A percentile compares a stretch with the other conserved stretches of the same genome.
Evolutionary conservation across 2,329 filamentous ascomycete species (phyloP).

Genomic region (Tympanopsis confertula): DNA sequence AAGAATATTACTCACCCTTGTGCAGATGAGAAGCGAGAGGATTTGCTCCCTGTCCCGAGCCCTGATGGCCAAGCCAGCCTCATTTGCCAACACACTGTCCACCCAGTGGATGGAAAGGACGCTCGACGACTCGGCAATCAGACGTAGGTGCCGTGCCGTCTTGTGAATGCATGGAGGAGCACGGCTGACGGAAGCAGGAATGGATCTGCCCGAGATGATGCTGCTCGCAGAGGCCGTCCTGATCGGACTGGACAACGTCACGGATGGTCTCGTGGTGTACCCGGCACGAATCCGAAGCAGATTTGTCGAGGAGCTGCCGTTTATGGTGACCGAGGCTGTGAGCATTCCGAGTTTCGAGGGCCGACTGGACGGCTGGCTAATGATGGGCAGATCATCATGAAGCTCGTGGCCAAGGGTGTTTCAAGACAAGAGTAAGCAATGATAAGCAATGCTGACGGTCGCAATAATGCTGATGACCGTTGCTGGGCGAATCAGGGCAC

Average conservation of each 20-base stretch:
- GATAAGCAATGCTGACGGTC: not conserved
- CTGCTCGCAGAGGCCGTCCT: constrained; percentile 58
- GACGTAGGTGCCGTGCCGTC: constrained; percentile 25
- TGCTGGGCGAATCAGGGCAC: too few relatives aligned
- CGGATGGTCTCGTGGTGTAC: constrained; percentile 65
- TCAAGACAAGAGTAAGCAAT: constrained; percentile 51
- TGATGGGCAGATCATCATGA: constrained; percentile 61
- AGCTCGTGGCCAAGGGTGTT: constrained; percentile 56
- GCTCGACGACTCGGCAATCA: constrained; percentile 66
- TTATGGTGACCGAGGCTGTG: constrained; percentile 54
- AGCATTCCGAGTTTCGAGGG: constrained; percentile 8
- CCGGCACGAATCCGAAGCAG: constrained; percentile 57
- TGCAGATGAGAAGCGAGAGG: constrained; percentile 37
- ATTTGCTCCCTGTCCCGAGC: constrained; percentile 46
- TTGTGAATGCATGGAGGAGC: constrained; percentile 6
- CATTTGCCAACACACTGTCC: constrained; percentile 54
- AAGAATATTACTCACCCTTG: too few relatives aligned
- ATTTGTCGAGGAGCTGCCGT: constrained; percentile 69
- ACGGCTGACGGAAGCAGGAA: too few relatives aligned
- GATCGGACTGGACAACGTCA: constrained; percentile 57
- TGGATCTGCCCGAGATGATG: constrained; percentile 5
- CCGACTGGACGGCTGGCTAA: constrained; percentile 1
- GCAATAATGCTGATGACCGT: too few relatives aligned
- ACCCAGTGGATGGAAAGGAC: constrained; percentile 70
- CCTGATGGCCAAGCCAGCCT: constrained; percentile 32